Percentiles rank a stretch among this genome's conserved stretches.
These are phyloP conservation scores for Pachysolen tannophilus DNA, from an alignment of 805 yeast species.

Conservation along the genomic window DNA sequence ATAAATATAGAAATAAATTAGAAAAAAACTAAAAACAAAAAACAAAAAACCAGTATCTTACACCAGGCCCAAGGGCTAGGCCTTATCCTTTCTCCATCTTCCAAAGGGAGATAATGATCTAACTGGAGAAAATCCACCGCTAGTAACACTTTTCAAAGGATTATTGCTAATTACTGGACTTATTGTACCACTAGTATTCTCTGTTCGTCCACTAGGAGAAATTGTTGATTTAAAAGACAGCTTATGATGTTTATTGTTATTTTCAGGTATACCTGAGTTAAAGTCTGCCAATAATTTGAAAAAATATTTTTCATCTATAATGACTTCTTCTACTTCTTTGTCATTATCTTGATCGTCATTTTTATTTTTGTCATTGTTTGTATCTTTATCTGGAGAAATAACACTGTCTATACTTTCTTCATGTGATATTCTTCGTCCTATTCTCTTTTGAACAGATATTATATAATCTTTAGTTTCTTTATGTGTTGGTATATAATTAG, in stretches of 20 bases:
- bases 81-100: constrained; percentile 14
- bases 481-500: constrained; percentile 19
- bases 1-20: not conserved
- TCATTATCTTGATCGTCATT: not conserved
- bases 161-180: not conserved
- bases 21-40: not conserved
- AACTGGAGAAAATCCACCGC: constrained; percentile 20
- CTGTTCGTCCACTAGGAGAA: not conserved
- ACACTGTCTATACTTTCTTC: constrained; percentile 4
- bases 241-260: too few species aligned
- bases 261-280: too few species aligned
- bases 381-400: not conserved
- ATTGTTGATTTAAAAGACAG: not conserved
- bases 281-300: constrained; percentile 1
- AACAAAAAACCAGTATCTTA: not conserved
- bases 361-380: not conserved
- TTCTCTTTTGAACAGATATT: too few species aligned
- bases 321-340: constrained; percentile 3
- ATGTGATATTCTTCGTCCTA: not conserved
- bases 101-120: constrained; percentile 24
- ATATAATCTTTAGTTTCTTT: constrained; percentile 3
- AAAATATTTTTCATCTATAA: constrained; percentile 4
- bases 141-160: constrained; percentile 5
- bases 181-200: not conserved
- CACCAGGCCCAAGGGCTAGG: not conserved